A percentile compares a stretch with the other conserved stretches of the same genome.
phyloP scores from a whole-genome alignment of 2,329 filamentous ascomycete species.

The Trichoderma sp. region DNA sequence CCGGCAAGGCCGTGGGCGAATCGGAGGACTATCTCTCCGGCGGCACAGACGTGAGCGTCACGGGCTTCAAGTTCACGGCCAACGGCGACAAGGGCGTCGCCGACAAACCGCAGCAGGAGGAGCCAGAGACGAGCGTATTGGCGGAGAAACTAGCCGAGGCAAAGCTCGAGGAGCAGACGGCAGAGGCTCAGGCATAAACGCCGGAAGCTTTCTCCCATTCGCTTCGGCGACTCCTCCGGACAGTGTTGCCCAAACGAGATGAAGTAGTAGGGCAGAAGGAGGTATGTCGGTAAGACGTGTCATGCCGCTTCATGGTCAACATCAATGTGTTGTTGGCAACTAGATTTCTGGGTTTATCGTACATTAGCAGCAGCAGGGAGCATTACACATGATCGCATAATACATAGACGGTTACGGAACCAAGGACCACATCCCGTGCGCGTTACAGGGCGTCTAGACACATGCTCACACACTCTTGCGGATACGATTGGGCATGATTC shows the following conservation, averaged over 20 bases:
- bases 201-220: neutral
- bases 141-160: constrained; percentile 30
- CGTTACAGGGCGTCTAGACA: constrained; percentile 3
- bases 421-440: neutral
- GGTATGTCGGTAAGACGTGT: constrained; percentile 7
- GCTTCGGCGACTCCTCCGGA: neutral
- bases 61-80: constrained; percentile 38
- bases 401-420: constrained; percentile 8
- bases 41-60: constrained; percentile 43
- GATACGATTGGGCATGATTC: constrained; percentile 9
- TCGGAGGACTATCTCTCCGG: constrained; percentile 86
- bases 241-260: neutral
- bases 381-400: constrained; percentile 23
- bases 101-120: constrained; percentile 31
- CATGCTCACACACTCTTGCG: neutral
- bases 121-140: constrained; percentile 22
- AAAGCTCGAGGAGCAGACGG: constrained; percentile 24
- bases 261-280: neutral
- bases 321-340: constrained; percentile 8
- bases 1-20: constrained; percentile 81
- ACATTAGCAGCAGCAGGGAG: constrained; percentile 15
- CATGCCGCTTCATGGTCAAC: neutral
- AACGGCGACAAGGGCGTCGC: constrained; percentile 28
- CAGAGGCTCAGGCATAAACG: constrained; percentile 16
- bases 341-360: constrained; percentile 1